A percentile compares a stretch with the other conserved stretches of the same genome.
Evolutionary conservation across 2,329 filamentous ascomycete genomes (phyloP).

Genomic region (Aspergillus niger): DNA sequence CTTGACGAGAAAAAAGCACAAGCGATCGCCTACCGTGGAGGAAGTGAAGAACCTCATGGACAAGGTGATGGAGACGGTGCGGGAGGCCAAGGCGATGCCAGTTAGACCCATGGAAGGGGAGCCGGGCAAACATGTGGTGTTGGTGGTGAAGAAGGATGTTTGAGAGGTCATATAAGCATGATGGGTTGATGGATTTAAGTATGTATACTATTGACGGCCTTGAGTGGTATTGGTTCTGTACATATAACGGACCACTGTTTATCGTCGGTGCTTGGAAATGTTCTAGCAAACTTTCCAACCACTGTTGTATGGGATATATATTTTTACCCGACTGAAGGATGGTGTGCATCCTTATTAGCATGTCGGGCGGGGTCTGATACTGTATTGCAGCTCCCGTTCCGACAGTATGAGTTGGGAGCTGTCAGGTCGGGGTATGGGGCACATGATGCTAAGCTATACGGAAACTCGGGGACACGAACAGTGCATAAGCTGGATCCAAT

Average conservation of each 20-base stretch:
- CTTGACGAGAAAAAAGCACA: constrained; percentile 67
- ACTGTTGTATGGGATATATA: too few relatives aligned
- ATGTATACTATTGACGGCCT: constrained; percentile 18
- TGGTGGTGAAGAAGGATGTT: constrained; percentile 37
- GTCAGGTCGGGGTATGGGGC: too few relatives aligned
- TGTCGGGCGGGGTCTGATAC: not conserved
- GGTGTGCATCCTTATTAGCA: not conserved
- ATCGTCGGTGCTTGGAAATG: not conserved
- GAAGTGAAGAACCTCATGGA: constrained; percentile 64
- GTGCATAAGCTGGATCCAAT: too few relatives aligned
- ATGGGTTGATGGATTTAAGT: not conserved
- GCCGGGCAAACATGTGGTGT: constrained; percentile 39
- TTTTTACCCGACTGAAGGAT: not conserved
- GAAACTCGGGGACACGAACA: too few relatives aligned
- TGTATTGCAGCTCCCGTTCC: not conserved
- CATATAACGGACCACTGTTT: not conserved
- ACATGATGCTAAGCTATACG: too few relatives aligned
- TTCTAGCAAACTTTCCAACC: not conserved
- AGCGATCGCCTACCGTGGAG: constrained; percentile 59
- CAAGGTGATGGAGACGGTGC: constrained; percentile 50
- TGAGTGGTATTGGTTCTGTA: not conserved
- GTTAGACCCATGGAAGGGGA: constrained; percentile 46
- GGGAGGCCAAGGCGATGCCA: constrained; percentile 45
- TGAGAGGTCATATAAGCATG: not conserved
- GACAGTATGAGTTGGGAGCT: too few relatives aligned